Evolutionary conservation across 331 rosid genomes (phyloP).

Genomic region (Erythrophleum ivorense): DNA sequence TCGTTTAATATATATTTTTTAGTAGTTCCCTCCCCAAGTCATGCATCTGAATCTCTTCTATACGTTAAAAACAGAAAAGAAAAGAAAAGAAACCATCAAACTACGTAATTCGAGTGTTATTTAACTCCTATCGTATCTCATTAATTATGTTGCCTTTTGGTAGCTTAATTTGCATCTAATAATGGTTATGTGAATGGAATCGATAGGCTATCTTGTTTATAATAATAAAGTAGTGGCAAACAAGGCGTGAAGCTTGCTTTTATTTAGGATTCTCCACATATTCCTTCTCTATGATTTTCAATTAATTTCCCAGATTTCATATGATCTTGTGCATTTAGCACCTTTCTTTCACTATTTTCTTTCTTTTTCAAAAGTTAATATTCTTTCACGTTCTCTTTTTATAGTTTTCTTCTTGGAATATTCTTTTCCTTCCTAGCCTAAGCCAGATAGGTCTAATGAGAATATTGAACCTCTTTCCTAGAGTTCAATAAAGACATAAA

Average conservation of each 20-base stretch:
- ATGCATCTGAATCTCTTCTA: no score
- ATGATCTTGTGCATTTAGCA: background rate
- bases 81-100: no score
- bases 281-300: conserved; percentile 24
- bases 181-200: conserved; percentile 28
- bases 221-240: conserved; percentile 33
- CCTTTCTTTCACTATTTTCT: background rate
- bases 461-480: background rate
- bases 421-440: background rate
- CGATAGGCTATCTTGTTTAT: background rate
- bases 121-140: background rate
- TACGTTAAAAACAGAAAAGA: no score
- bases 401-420: background rate
- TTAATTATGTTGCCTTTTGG: conserved; percentile 5
- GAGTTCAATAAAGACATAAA: no score
- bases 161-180: background rate
- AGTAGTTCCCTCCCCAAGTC: no score
- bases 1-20: no score
- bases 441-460: background rate
- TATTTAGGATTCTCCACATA: conserved; percentile 49
- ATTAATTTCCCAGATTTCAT: background rate
- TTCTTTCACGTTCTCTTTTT: background rate
- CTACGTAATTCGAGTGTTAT: no score
- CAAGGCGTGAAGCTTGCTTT: conserved; percentile 50
- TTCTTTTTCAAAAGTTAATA: background rate